Evolutionary conservation across 768 basidiomycete species (phyloP).

Genomic region (Tricholomella constricta): DNA sequence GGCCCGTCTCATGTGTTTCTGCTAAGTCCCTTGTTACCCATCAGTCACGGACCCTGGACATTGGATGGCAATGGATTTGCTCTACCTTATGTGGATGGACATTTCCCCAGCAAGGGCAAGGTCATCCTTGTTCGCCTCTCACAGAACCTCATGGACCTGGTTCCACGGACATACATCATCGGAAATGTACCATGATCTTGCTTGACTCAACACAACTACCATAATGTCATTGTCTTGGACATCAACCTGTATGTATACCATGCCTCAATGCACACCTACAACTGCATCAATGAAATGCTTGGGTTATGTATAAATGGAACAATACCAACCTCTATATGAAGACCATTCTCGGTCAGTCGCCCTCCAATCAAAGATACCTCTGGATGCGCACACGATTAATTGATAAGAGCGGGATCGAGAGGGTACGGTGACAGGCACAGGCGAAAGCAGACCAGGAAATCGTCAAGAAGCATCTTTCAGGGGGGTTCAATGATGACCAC

Average conservation of each 20-base stretch:
- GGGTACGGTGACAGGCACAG: background rate
- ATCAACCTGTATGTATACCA: too few relatives aligned
- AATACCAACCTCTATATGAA: background rate
- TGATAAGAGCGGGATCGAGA: background rate
- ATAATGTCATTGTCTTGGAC: too few relatives aligned
- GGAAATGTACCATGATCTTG: too few relatives aligned
- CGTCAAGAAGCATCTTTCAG: background rate
- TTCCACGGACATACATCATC: too few relatives aligned
- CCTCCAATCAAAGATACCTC: background rate
- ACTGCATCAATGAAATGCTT: background rate
- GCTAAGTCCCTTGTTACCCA: background rate
- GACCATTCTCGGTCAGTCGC: background rate
- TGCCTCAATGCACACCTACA: too few relatives aligned
- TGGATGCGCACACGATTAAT: background rate
- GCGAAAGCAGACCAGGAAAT: slow-evolving; percentile 3
- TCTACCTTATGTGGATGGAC: slow-evolving; percentile 5
- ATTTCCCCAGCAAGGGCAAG: too few relatives aligned
- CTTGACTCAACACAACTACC: too few relatives aligned
- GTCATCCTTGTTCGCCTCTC: too few relatives aligned
- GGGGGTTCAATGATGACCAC: too few relatives aligned
- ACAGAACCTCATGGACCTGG: too few relatives aligned
- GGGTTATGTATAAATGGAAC: background rate
- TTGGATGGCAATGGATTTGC: slow-evolving; percentile 4
- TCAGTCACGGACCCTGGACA: background rate
- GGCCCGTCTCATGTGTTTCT: background rate